phyloP scores from a whole-genome alignment of 2,329 filamentous ascomycete species.

The Sporothrix pallida region DNA sequence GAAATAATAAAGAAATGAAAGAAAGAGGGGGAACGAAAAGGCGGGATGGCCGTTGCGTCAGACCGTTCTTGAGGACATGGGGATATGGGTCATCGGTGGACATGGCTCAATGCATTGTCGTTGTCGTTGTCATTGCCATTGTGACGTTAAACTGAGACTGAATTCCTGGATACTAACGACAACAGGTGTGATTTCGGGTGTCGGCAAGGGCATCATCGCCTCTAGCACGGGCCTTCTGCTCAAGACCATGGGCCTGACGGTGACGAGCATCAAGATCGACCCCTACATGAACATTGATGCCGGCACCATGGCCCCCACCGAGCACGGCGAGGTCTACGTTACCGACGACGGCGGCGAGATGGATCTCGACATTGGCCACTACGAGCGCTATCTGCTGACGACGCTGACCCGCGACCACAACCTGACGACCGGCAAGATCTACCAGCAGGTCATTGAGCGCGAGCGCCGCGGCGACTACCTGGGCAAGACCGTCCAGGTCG shows the following conservation, averaged over 20 bases:
- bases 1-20: not conserved
- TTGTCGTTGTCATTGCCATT: too few species aligned
- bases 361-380: conserved; percentile 64
- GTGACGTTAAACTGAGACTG: not conserved
- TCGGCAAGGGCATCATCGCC: conserved; percentile 41
- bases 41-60: too few species aligned
- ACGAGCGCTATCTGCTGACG: conserved; percentile 75
- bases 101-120: too few species aligned
- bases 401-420: conserved; percentile 87
- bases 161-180: not conserved
- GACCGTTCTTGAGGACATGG: too few species aligned
- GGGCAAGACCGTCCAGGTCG: conserved; percentile 80
- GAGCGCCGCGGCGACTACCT: conserved; percentile 75
- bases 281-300: conserved; percentile 53
- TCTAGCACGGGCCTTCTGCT: conserved; percentile 65
- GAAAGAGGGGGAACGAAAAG: not conserved
- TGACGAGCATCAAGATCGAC: conserved; percentile 61
- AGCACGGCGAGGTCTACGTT: conserved; percentile 88
- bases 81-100: too few species aligned
- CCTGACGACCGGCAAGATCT: conserved; percentile 97
- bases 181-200: conserved; percentile 40
- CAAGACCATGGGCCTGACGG: conserved; percentile 80
- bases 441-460: conserved; percentile 81
- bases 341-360: conserved; percentile 78
- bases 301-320: conserved; percentile 48